Conservation (phyloP, 495 filamentous ascomycete genomes). For the Astrothelium subdiscretum region DNA sequence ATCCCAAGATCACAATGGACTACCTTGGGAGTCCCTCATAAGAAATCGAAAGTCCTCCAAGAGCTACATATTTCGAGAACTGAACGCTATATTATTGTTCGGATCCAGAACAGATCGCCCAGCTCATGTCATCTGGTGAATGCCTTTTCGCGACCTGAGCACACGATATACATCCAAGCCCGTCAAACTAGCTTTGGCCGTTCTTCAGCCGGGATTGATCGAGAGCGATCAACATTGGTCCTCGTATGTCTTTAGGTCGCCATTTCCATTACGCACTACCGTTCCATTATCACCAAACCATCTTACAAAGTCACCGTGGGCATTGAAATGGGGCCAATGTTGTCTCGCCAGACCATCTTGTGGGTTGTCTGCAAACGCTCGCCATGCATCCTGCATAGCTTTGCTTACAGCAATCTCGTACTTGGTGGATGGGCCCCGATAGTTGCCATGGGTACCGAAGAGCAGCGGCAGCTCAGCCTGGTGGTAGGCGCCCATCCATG, state of each 20-base stretch:
- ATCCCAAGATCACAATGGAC: too few relatives aligned
- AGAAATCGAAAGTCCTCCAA: too few relatives aligned
- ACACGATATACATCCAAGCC: not conserved
- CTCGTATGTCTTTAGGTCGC: not conserved
- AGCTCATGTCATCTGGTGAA: not conserved
- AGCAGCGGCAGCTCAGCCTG: conserved; percentile 15
- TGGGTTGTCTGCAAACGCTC: conserved; percentile 16
- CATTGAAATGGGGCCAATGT: not conserved
- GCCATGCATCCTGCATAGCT: conserved; percentile 18
- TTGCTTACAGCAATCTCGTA: conserved; percentile 10
- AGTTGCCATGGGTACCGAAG: conserved; percentile 13
- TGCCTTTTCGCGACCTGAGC: not conserved
- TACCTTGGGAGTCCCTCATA: too few relatives aligned
- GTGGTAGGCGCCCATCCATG: conserved; percentile 26
- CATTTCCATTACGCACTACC: not conserved
- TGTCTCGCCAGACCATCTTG: conserved; percentile 1
- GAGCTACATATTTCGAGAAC: too few relatives aligned
- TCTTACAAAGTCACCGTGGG: not conserved
- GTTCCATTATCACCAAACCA: not conserved
- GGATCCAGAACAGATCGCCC: not conserved
- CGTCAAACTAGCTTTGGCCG: not conserved
- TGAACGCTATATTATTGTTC: not conserved
- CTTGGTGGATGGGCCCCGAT: conserved; percentile 6
- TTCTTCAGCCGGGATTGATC: not conserved
- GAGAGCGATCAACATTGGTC: not conserved